Evolutionary conservation across 2,329 filamentous ascomycete genomes (phyloP).

Genomic region (Trematosphaeria pertusa): DNA sequence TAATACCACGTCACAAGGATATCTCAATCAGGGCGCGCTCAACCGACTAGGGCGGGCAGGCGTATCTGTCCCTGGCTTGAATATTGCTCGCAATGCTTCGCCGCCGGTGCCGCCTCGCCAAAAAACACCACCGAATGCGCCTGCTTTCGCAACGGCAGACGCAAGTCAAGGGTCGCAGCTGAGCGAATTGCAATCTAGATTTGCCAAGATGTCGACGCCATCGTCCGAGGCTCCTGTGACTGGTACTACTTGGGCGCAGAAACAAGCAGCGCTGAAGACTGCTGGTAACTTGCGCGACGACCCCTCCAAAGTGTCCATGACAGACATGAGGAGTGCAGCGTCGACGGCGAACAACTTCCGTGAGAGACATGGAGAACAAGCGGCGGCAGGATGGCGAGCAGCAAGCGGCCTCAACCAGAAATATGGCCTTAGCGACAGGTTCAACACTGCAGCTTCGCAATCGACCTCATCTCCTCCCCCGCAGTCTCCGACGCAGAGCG

Average conservation of each 20-base stretch:
- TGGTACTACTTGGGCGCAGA: conserved; percentile 69
- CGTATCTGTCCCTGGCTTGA: conserved; percentile 78
- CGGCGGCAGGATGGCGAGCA: conserved; percentile 64
- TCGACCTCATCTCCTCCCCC: conserved; percentile 28
- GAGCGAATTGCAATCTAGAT: conserved; percentile 72
- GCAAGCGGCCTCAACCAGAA: conserved; percentile 67
- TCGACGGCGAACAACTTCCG: conserved; percentile 72
- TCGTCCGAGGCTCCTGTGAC: conserved; percentile 44
- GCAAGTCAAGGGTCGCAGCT: conserved; percentile 56
- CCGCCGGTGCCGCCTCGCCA: conserved; percentile 40
- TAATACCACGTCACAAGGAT: conserved; percentile 41
- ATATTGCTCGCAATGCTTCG: conserved; percentile 65
- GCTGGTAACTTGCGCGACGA: conserved; percentile 66
- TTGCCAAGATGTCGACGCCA: conserved; percentile 53
- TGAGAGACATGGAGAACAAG: conserved; percentile 72
- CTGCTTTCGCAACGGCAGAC: conserved; percentile 33
- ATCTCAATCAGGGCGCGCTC: conserved; percentile 66
- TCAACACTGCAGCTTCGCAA: conserved; percentile 51
- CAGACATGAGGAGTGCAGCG: conserved; percentile 65
- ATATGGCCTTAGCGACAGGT: conserved; percentile 62
- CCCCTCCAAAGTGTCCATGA: conserved; percentile 66
- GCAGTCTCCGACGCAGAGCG: conserved; percentile 38
- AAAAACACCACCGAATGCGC: conserved; percentile 26
- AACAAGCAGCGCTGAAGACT: conserved; percentile 67
- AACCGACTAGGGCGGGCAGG: conserved; percentile 74